A percentile compares a stretch with the other conserved stretches of the same genome.
Conservation (phyloP, 1,284 basidiomycete species). For the Apiotrichum laibachii region DNA sequence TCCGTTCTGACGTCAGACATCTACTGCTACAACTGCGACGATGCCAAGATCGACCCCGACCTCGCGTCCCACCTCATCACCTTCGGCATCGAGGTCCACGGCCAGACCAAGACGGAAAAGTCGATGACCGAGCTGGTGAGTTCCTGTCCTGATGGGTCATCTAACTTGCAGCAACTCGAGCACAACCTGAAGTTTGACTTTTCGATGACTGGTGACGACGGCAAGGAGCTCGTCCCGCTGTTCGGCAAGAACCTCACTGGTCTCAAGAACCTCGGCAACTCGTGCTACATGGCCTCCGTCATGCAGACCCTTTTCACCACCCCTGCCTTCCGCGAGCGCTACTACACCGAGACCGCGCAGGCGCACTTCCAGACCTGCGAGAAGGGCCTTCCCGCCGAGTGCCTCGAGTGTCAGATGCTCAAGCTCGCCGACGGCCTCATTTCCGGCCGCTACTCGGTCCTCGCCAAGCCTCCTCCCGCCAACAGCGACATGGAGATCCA, state of each 20-base stretch:
- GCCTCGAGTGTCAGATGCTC: conserved; percentile 90
- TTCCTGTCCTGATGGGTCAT: conserved; percentile 4
- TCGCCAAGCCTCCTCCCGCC: conserved; percentile 49
- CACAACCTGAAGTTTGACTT: conserved; percentile 96
- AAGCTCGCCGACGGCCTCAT: conserved; percentile 91
- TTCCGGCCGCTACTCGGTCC: conserved; percentile 84
- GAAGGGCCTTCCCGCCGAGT: conserved; percentile 71
- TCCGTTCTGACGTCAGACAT: conserved; percentile 59
- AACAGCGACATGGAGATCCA: conserved; percentile 37
- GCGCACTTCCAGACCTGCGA: conserved; percentile 66
- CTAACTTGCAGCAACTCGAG: conserved; percentile 74
- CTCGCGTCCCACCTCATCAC: conserved; percentile 70
- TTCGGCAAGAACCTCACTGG: conserved; percentile 89
- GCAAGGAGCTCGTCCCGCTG: conserved; percentile 79
- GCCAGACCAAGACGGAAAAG: conserved; percentile 90
- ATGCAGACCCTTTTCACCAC: conserved; percentile 84
- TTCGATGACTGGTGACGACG: conserved; percentile 85
- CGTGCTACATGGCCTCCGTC: conserved; percentile 96
- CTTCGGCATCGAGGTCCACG: conserved; percentile 84
- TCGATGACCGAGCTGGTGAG: conserved; percentile 90
- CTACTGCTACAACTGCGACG: conserved; percentile 92
- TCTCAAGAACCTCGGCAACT: conserved; percentile 89
- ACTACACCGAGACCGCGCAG: conserved; percentile 57
- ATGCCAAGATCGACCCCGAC: conserved; percentile 76
- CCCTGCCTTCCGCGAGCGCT: conserved; percentile 71